Evolutionary conservation across 2,329 filamentous ascomycete species (phyloP), one percentile per base, ranked within the genome.

Genomic region (Blastomyces gilchristii): DNA sequence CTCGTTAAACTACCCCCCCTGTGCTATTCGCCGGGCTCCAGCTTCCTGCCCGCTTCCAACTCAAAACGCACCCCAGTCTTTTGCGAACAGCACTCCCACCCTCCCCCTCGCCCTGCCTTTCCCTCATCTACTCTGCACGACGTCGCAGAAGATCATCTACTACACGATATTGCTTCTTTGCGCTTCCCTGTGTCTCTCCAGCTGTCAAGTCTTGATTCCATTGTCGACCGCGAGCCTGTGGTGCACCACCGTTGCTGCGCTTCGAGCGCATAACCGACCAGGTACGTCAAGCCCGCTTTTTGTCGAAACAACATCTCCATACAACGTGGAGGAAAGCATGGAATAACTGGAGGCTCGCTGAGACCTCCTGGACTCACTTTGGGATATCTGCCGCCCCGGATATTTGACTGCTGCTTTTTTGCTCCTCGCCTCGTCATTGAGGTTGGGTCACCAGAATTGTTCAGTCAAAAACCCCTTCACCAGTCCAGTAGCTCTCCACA

Each of bases 61-160:
- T 34, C 41, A 34, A 57, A 37, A 12, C 34, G 14, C 12, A 53
- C 50, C 34, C 37, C 22, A 25, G 52, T 22, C 60, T 37, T 50
- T 62, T 62, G 60, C 60, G 60, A 62, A 62, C 49, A 57, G 39
- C 34, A 34, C 60, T 53, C 47, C 39, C 60, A 41, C 37, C 60
- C 28, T 41, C 16, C 28, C 39, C 39, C 28, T 56, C 34, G 31
- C 25, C 18, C 22, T 50, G 22, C 2, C 34, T 28, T 14, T n/a
- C n/a, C 31, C 39, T 43, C 39, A 31, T 53, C 59, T 39, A 43
- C 28, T 31, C 25, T 28, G 47, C 57, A 59, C 41, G 31, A n/a
- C 57, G 57, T 49, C 41, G 41, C 9, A 47, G 57, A 59, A 47
- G 41, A 49, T 16, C 22, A 47, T 59, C 25, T 59, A 49, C 41